A percentile compares a stretch with the other conserved stretches of the same genome.
These are phyloP conservation scores for Lactarius trivialis DNA, from an alignment of 768 basidiomycete genomes.

Conservation along the genomic window DNA sequence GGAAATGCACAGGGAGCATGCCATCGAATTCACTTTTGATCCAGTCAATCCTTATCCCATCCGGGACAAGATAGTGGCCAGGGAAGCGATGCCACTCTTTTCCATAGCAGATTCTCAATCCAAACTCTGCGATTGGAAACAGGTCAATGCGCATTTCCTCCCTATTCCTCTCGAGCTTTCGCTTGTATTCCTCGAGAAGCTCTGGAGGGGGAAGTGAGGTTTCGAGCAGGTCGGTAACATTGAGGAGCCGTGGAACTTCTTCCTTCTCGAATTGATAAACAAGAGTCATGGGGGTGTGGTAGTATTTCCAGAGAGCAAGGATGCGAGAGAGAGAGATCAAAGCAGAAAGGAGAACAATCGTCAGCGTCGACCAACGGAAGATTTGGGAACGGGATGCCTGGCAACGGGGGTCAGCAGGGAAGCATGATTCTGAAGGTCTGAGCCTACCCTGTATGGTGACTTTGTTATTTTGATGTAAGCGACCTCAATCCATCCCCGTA, in stretches of 20 bases:
- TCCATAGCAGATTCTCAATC: constrained; percentile 75
- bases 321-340: constrained; percentile 75
- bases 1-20: constrained; percentile 80
- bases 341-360: constrained; percentile 56
- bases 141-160: constrained; percentile 58
- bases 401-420: constrained; percentile 8
- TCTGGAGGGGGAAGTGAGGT: constrained; percentile 37
- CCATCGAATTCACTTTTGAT: constrained; percentile 90
- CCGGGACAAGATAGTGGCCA: constrained; percentile 81
- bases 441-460: constrained; percentile 76
- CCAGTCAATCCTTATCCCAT: constrained; percentile 76
- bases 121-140: constrained; percentile 57
- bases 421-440: constrained; percentile 1
- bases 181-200: constrained; percentile 33
- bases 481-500: constrained; percentile 82
- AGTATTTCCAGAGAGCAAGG: constrained; percentile 79
- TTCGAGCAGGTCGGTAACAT: constrained; percentile 58
- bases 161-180: constrained; percentile 31
- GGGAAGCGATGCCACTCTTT: constrained; percentile 98
- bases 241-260: constrained; percentile 80
- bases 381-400: constrained; percentile 73
- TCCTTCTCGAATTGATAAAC: constrained; percentile 61
- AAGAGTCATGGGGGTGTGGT: constrained; percentile 79
- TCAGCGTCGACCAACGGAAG: constrained; percentile 71
- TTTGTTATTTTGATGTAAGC: constrained; percentile 67